Evolutionary conservation across 139 green algal genomes (phyloP).

Genomic region (Chlamydomonas eustigma): DNA sequence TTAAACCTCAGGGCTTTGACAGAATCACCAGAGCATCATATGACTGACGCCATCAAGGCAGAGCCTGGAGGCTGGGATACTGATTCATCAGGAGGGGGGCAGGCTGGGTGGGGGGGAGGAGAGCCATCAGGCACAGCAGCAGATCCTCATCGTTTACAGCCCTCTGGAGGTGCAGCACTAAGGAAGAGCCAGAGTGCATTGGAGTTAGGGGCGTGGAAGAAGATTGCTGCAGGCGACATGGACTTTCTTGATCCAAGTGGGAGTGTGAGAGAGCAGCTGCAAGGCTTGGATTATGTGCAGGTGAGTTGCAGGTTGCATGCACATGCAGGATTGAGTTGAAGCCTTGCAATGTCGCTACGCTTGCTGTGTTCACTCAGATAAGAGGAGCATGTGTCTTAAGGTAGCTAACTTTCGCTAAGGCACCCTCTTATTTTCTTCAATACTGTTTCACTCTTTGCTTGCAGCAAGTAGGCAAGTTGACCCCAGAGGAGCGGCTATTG

Average conservation of each 20-base stretch:
- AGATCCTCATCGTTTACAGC: background rate
- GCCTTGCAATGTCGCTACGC: background rate
- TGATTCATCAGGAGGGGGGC: background rate
- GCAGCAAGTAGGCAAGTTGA: slow-evolving; percentile 30
- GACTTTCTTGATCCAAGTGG: slow-evolving; percentile 12
- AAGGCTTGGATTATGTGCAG: background rate
- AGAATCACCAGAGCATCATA: background rate
- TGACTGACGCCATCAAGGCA: background rate
- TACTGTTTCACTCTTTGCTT: background rate
- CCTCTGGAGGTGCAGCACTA: background rate
- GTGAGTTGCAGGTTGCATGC: background rate
- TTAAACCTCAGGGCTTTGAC: background rate
- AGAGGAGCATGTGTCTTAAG: background rate
- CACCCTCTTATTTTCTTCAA: background rate
- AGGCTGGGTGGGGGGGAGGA: too few species aligned
- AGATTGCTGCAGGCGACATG: slow-evolving; percentile 1
- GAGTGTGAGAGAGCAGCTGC: background rate
- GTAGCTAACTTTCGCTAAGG: background rate
- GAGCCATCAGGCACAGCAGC: background rate
- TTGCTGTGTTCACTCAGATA: background rate
- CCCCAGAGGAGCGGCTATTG: slow-evolving; percentile 58
- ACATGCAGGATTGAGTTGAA: background rate
- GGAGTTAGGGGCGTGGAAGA: slow-evolving; percentile 9
- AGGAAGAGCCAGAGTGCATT: slow-evolving; percentile 17
- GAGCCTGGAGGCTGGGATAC: background rate